Evolutionary conservation across 2,329 filamentous ascomycete species (phyloP), one percentile per base, ranked within the genome.

Genomic region (Huntiella decipiens): DNA sequence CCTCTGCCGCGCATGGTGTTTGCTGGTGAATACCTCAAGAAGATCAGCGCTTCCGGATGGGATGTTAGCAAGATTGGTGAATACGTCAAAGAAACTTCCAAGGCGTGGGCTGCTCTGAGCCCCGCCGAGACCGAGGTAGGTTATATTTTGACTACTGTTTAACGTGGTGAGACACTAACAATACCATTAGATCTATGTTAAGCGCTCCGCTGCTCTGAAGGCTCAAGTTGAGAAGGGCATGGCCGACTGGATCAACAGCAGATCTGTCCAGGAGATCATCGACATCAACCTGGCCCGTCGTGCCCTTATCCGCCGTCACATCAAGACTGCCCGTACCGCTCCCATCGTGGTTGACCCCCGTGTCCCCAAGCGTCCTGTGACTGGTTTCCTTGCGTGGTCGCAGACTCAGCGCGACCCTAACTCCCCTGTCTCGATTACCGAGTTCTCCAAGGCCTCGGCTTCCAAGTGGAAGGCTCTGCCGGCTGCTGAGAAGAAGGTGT

Each of bases 271-370:
- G 13, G 40, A 15, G 4, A 6, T 39, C 16, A n/a, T 16, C 15
- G 12, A 39, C 3, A 19, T 19, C 10, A 39, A 39, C 19, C 7
- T 19, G 12, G 38, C 38, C 13, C 38, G 38, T 39, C 13, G 38
- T 6, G 13, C 38, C 12, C 17, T 39, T 4, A 12, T n/a, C 11
- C 38, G 38, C 16, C 16, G 19, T 3, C 6, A 39, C 2, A 6
- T 19, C 38, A 12, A 8, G 16, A 4, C 15, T 28, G 5, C 17
- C 17, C 38, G 38, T 12, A 16, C 12, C 12, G 17, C 17, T 28
- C 32, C 35, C 40, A 54, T 55, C 51, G 63, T 75, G 51, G 51
- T 50, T 2, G 72, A 76, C 53, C 58, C 63, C 2, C 70, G 72
- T 36, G 51, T 60, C 32, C 71, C 71, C 51, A 66, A 64, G 56